phyloP scores from a whole-genome alignment of 225 moss, liverwort and hornwort species.

The Pseudoscleropodium purum region DNA sequence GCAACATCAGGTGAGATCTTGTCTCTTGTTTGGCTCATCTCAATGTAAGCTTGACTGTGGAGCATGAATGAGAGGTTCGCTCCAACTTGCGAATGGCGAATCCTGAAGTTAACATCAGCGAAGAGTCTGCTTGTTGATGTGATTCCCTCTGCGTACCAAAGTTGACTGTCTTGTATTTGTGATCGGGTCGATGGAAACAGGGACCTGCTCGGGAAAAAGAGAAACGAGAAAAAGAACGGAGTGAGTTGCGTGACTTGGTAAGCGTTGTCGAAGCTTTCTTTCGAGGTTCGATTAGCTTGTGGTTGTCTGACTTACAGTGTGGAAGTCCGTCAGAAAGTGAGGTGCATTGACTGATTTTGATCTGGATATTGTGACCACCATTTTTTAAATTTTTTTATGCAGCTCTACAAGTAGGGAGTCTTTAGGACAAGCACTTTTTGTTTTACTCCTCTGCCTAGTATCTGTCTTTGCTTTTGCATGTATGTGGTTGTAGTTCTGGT shows the following conservation, averaged over 20 bases:
- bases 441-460: neutral
- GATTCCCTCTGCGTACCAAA: neutral
- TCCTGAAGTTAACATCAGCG: neutral
- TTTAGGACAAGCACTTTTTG: neutral
- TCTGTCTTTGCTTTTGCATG: neutral
- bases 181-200: slow-evolving; percentile 30
- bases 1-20: slow-evolving; percentile 77
- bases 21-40: neutral
- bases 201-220: slow-evolving; percentile 96
- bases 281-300: neutral
- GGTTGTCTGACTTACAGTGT: neutral
- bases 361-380: neutral
- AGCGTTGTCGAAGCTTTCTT: neutral
- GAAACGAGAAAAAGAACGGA: slow-evolving; percentile 97
- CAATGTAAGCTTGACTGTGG: neutral
- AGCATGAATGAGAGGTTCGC: neutral
- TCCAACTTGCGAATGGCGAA: neutral
- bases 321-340: neutral
- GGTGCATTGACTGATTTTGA: neutral
- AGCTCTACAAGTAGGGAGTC: neutral
- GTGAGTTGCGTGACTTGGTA: slow-evolving; percentile 98
- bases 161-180: slow-evolving; percentile 1
- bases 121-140: neutral
- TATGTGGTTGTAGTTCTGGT: neutral
- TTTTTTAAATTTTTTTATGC: neutral